A percentile compares a stretch with the other conserved stretches of the same genome.
These are phyloP conservation scores for Candida coquimbonensis DNA, from an alignment of 805 yeast species.

Conservation along the genomic window DNA sequence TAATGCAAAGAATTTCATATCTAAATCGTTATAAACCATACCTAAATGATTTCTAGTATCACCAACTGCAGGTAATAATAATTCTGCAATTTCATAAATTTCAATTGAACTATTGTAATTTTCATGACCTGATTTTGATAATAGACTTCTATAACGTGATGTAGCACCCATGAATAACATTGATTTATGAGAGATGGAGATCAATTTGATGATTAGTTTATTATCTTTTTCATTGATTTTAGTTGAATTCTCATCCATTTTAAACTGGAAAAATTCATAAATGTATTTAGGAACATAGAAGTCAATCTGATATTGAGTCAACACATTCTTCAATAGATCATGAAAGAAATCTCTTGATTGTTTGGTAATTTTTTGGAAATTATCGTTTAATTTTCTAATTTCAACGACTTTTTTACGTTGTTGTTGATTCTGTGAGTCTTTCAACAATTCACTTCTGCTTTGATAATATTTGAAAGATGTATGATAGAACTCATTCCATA, in stretches of 20 bases:
- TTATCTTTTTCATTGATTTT: constrained; percentile 9
- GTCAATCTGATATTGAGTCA: constrained; percentile 32
- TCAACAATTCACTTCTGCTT: constrained; percentile 9
- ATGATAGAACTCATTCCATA: constrained; percentile 59
- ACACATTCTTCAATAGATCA: constrained; percentile 33
- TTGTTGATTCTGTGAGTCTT: constrained; percentile 11
- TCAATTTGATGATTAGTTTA: constrained; percentile 18
- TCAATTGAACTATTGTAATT: constrained; percentile 38
- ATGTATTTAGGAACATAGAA: constrained; percentile 15
- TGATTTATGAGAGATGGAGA: constrained; percentile 42
- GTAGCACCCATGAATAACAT: constrained; percentile 50
- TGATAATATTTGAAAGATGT: constrained; percentile 51
- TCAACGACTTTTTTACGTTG: constrained; percentile 35
- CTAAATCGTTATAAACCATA: constrained; percentile 38
- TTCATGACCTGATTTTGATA: constrained; percentile 28
- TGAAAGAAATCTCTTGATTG: constrained; percentile 42
- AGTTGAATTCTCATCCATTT: constrained; percentile 5
- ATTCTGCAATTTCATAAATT: constrained; percentile 44
- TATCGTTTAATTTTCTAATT: constrained; percentile 46
- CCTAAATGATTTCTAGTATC: constrained; percentile 61
- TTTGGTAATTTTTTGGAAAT: constrained; percentile 42
- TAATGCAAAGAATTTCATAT: constrained; percentile 21
- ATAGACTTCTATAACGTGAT: constrained; percentile 46
- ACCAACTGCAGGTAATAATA: constrained; percentile 59
- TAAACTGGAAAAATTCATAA: constrained; percentile 9